Percentiles rank a stretch among this genome's conserved stretches.
phyloP scores from a whole-genome alignment of 306 rosid genomes.

The Malus domestica region ASM211411v1 NC_041799.1:25859001-25859500 shows the following conservation, averaged over 20 bases:
- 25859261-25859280: conserved; percentile 41
- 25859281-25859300: conserved; percentile 47
- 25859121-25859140: not conserved
- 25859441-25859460: not conserved
- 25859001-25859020: conserved; percentile 39
- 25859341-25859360: not conserved
- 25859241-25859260: conserved; percentile 31
- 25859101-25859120: not conserved
- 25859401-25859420: not conserved
- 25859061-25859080: conserved; percentile 56
- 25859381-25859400: not conserved
- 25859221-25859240: conserved; percentile 38
- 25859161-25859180: conserved; percentile 23
- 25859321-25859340: not conserved
- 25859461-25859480: not conserved
- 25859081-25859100: conserved; percentile 22
- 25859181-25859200: conserved; percentile 4
- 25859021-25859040: conserved; percentile 29
- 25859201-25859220: conserved; percentile 53
- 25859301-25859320: conserved; percentile 8
- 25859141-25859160: not conserved
- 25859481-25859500: not conserved
- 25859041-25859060: conserved; percentile 45
- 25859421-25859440: not conserved
- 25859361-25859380: not conserved